Conservation (phyloP, 495 filamentous ascomycete genomes). For the Penicillium cinerascens region DNA sequence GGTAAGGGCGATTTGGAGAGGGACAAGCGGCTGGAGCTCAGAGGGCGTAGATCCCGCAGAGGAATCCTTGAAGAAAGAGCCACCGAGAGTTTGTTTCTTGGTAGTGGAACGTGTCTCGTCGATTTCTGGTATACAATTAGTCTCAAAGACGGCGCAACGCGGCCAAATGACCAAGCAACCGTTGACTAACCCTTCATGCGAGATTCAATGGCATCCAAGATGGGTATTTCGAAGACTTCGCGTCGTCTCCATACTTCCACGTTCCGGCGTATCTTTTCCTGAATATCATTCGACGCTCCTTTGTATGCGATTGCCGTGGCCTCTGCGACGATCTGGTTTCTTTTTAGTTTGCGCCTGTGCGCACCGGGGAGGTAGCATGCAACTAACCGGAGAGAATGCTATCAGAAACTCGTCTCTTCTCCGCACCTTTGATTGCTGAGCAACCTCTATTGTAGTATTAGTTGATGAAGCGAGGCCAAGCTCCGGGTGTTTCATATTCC, state of each 20-base stretch:
- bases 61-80: slow-evolving; percentile 61
- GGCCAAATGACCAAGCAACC: neutral
- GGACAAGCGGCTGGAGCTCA: slow-evolving; percentile 71
- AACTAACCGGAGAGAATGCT: slow-evolving; percentile 74
- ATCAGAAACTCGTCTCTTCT: slow-evolving; percentile 87
- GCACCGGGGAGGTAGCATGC: neutral
- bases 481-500: slow-evolving; percentile 9
- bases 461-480: slow-evolving; percentile 1
- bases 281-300: slow-evolving; percentile 73
- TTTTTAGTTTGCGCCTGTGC: slow-evolving; percentile 20
- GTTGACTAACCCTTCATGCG: slow-evolving; percentile 65
- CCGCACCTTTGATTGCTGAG: slow-evolving; percentile 88
- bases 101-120: slow-evolving; percentile 68
- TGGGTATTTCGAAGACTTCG: slow-evolving; percentile 74
- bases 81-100: slow-evolving; percentile 64
- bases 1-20: slow-evolving; percentile 65
- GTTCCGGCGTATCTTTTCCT: no score
- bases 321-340: slow-evolving; percentile 70
- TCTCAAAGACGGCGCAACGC: neutral
- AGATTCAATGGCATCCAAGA: slow-evolving; percentile 73
- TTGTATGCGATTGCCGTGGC: slow-evolving; percentile 82
- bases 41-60: slow-evolving; percentile 57
- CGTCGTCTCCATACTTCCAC: no score
- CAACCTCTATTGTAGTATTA: slow-evolving; percentile 65
- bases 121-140: slow-evolving; percentile 54